These are phyloP conservation scores for Lathyrus aphaca DNA, from an alignment of 306 rosid species.

Conservation along the genomic window DNA sequence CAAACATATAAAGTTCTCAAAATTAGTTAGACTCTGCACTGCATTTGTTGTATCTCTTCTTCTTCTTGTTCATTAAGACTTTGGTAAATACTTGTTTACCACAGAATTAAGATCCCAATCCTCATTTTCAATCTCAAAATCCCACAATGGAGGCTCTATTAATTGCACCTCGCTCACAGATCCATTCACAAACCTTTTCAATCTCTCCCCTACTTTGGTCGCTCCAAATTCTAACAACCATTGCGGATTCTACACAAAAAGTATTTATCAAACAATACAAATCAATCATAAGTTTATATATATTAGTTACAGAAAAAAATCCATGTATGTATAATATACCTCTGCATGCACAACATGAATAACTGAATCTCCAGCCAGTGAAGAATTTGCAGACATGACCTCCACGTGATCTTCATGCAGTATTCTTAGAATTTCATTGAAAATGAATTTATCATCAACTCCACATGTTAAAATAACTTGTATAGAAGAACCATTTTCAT, in stretches of 20 bases:
- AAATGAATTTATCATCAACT: conserved; percentile 49
- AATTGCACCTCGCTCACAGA: conserved; percentile 52
- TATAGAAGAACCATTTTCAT: conserved; percentile 54
- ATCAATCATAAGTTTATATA: neutral
- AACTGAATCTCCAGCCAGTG: conserved; percentile 43
- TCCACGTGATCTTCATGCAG: conserved; percentile 58
- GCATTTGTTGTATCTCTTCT: too few relatives aligned
- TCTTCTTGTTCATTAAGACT: neutral
- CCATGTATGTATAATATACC: conserved; percentile 38
- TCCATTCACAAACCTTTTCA: conserved; percentile 57
- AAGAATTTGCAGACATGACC: conserved; percentile 44
- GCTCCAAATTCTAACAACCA: conserved; percentile 47
- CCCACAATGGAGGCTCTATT: conserved; percentile 44
- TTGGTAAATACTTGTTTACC: neutral
- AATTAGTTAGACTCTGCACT: too few relatives aligned
- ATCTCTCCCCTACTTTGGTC: conserved; percentile 54
- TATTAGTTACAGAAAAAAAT: too few relatives aligned
- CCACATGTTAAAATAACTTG: conserved; percentile 58
- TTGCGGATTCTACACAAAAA: conserved; percentile 50
- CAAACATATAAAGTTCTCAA: too few relatives aligned
- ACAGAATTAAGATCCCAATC: conserved; percentile 4
- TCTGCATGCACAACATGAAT: conserved; percentile 54
- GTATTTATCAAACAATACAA: neutral
- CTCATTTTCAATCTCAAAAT: conserved; percentile 30
- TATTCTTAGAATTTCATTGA: conserved; percentile 59